Evolutionary conservation across 805 yeast species (phyloP).

Genomic region (Tetrapisispora nanseiensis): DNA sequence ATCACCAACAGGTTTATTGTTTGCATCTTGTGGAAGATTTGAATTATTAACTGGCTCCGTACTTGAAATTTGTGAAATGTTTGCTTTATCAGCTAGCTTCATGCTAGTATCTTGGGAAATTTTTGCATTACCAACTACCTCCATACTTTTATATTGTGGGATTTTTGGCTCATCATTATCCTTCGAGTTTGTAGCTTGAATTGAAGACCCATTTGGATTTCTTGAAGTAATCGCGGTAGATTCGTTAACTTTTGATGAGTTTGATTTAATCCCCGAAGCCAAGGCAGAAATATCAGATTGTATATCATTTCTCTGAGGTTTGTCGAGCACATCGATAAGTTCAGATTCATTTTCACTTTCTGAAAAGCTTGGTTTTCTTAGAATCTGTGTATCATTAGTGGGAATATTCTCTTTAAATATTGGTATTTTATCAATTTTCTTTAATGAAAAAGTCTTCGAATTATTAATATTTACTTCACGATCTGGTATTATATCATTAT

Average conservation of each 20-base stretch:
- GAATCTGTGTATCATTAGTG: not conserved
- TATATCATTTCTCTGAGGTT: no score
- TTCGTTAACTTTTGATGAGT: no score
- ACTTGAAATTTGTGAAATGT: not conserved
- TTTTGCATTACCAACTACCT: no score
- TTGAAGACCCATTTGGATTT: no score
- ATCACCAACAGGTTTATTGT: no score
- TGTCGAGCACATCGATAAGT: not conserved
- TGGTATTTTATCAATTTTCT: slow-evolving; percentile 5
- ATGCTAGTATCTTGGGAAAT: not conserved
- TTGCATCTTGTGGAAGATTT: no score
- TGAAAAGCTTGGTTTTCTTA: slow-evolving; percentile 2
- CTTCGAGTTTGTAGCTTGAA: no score
- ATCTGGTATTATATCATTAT: slow-evolving; percentile 12
- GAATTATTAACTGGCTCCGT: not conserved
- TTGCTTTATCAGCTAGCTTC: not conserved
- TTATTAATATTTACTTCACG: slow-evolving; percentile 33
- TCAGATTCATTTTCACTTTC: slow-evolving; percentile 1
- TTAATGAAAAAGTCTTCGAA: slow-evolving; percentile 33
- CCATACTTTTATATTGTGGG: no score
- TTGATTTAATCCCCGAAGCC: not conserved
- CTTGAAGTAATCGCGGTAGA: no score
- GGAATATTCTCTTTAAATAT: not conserved
- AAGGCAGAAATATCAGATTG: not conserved
- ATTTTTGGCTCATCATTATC: no score